Evolutionary conservation across 225 moss, liverwort and hornwort genomes (phyloP).

Genomic region (Marchantia paleacea): DNA sequence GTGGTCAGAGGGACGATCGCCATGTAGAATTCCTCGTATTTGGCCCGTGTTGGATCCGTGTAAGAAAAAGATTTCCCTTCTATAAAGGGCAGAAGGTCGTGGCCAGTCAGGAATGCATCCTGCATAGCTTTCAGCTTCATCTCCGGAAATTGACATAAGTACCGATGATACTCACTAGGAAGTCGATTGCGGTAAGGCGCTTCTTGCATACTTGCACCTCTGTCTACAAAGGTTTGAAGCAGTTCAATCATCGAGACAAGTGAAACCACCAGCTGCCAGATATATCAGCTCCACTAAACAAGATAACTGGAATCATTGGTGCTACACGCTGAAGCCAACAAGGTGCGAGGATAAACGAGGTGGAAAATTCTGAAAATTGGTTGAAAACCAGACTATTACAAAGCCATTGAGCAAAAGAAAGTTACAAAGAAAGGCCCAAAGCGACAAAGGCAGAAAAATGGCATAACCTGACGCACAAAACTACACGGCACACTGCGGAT

Average conservation of each 20-base stretch:
- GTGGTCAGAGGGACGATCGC: slow-evolving; percentile 19
- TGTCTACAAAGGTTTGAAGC: background rate
- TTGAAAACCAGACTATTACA: background rate
- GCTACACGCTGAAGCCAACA: background rate
- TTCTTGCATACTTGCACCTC: slow-evolving; percentile 2
- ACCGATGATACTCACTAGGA: slow-evolving; percentile 19
- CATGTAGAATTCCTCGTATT: background rate
- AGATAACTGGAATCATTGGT: background rate
- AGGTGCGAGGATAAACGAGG: background rate
- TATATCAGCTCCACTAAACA: background rate
- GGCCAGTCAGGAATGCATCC: slow-evolving; percentile 40
- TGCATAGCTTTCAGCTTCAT: slow-evolving; percentile 37
- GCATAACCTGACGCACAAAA: background rate
- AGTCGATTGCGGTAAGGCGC: background rate
- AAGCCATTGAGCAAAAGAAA: background rate
- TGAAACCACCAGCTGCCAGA: background rate
- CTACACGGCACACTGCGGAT: no score
- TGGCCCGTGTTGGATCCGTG: background rate
- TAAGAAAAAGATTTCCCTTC: slow-evolving; percentile 12
- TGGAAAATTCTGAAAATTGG: background rate
- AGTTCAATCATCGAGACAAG: background rate
- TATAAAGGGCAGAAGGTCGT: slow-evolving; percentile 26
- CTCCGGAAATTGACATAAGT: slow-evolving; percentile 37
- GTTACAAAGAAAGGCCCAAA: background rate
- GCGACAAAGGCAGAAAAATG: background rate